phyloP scores from a whole-genome alignment of 2,329 filamentous ascomycete genomes.

The Botrytis tulipae region DNA sequence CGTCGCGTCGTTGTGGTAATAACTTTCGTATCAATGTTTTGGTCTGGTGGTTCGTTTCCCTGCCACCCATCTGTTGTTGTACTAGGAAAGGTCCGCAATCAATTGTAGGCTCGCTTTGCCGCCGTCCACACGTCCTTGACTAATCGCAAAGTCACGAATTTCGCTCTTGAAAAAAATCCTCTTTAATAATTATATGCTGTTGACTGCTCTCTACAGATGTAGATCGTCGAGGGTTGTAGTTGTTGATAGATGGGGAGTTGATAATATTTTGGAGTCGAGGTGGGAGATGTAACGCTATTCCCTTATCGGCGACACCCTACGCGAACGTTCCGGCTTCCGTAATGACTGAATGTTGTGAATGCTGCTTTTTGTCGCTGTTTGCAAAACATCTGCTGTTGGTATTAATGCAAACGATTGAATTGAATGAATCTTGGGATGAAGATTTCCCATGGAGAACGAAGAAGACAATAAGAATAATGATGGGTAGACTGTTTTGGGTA shows the following conservation, averaged over 20 bases:
- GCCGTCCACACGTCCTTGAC: background rate
- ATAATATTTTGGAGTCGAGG: constrained; percentile 21
- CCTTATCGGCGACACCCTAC: constrained; percentile 17
- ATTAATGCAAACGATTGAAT: background rate
- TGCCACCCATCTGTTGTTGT: constrained; percentile 14
- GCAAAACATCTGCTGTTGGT: background rate
- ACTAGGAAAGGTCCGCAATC: constrained; percentile 11
- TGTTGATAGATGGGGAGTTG: constrained; percentile 6
- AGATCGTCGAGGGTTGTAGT: constrained; percentile 12
- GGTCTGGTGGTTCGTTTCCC: constrained; percentile 15
- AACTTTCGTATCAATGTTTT: constrained; percentile 13
- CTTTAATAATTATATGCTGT: background rate
- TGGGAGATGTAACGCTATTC: constrained; percentile 20
- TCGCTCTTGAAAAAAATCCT: background rate
- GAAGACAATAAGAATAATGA: background rate
- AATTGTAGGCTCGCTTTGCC: constrained; percentile 16
- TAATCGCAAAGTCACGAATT: background rate
- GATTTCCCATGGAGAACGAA: background rate
- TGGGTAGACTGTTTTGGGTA: background rate
- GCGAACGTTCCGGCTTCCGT: constrained; percentile 4
- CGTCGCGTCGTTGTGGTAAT: constrained; percentile 15
- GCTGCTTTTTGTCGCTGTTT: background rate
- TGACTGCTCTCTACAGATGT: constrained; percentile 13
- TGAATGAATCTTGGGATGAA: background rate
- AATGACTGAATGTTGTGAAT: background rate